A percentile compares a stretch with the other conserved stretches of the same genome.
Evolutionary conservation across 305 asterid genomes (phyloP).

Genomic region (Fraxinus sp.): DNA sequence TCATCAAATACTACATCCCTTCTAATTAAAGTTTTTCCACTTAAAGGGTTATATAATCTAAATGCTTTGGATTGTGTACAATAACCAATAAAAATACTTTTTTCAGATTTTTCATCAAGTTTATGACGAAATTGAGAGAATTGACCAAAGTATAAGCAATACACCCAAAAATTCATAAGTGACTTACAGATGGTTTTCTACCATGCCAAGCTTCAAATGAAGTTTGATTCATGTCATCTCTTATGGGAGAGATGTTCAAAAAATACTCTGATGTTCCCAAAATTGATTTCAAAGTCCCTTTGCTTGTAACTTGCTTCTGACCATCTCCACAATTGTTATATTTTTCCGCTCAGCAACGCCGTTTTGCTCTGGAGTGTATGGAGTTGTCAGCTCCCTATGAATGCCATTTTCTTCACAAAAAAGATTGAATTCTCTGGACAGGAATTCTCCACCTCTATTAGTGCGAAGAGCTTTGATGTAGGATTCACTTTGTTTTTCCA

Average conservation of each 20-base stretch:
- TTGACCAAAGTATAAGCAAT: neutral
- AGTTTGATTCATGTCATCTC: too few relatives aligned
- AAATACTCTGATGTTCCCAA: neutral
- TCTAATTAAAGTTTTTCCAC: neutral
- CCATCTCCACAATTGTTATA: neutral
- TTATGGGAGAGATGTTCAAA: neutral
- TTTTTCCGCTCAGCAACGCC: neutral
- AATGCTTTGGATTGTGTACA: neutral
- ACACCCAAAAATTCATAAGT: neutral
- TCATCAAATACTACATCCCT: neutral
- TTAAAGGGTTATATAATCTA: neutral
- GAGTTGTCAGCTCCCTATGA: neutral
- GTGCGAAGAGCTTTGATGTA: neutral
- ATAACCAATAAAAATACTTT: neutral
- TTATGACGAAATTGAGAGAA: neutral
- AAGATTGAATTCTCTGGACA: neutral
- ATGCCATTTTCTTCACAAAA: neutral
- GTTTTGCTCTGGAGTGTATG: neutral
- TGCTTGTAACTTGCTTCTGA: neutral
- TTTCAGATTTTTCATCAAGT: neutral
- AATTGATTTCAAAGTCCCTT: neutral
- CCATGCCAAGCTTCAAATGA: neutral
- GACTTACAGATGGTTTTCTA: neutral
- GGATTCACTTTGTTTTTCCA: neutral
- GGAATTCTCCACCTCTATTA: neutral